Evolutionary conservation across 768 basidiomycete species (phyloP), one percentile per base, ranked within the genome.

Genomic region (Boletellus emodensis): DNA sequence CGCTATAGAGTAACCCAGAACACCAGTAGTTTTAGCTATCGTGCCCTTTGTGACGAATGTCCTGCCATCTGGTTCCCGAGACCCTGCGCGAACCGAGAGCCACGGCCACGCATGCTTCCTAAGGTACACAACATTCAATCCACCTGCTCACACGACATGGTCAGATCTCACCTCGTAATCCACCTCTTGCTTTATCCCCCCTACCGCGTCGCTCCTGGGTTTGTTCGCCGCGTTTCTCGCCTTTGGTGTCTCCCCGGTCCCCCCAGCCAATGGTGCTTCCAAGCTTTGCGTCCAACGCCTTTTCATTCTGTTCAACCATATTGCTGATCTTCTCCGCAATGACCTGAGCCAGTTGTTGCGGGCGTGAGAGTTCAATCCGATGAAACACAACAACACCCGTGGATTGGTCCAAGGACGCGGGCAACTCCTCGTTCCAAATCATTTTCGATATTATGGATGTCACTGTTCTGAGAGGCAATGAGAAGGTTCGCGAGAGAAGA

Each of bases 351-450:
- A 97, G 75, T 65, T 93, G 87, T 68, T 99, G 96, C 4, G 87
- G 76, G 40, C 90, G 87, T 14, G 88, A 84, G 34, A 90, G 78
- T 59, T 97, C 94, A 50, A 92, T 81, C 49, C 92, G 85, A 65
- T 98, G 92, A 77, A 98, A 94, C 40, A 95, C 85, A 49, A 99
- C 80, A 38, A 95, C 93, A 34, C 84, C 87, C 20, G 85, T 85
- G 15, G 90, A 85, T 64, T 90, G 92, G 67, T 98, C 96, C 48
- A 98, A 76, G 14, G 94, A 94, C 3, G 95, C 96, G 1, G 87
- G 77, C 11, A 99, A 75, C 63, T 97, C 94, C 61, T 97, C 96
- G 62, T 80, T 92, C 92, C 94, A 97, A 60, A 98, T 96, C 96
- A 99, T 97, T 71, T 94, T 91, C 24, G 91, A 94, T 36, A 97